phyloP scores from a whole-genome alignment of 805 yeast species.

The Crinitomyces ghanaensis region DNA sequence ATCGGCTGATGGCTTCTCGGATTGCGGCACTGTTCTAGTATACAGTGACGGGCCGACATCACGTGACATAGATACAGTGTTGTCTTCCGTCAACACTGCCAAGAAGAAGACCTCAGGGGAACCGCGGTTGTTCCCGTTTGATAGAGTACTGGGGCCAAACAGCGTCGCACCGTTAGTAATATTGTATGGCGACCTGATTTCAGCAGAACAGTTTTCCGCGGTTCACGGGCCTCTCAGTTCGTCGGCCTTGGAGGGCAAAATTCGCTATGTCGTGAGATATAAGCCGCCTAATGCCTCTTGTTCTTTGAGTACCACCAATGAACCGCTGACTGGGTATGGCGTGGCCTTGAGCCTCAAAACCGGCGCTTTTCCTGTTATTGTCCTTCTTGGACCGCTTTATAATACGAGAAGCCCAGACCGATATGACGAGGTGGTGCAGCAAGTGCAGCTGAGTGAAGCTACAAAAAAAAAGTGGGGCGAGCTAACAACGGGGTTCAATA shows the following conservation, averaged over 20 bases:
- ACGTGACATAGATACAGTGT: conserved; percentile 64
- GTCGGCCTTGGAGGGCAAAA: conserved; percentile 51
- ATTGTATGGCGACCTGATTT: conserved; percentile 54
- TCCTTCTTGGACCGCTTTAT: no score
- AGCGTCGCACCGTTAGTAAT: conserved; percentile 41
- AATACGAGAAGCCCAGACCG: no score
- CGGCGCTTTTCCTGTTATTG: conserved; percentile 55
- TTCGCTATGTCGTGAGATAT: conserved; percentile 69
- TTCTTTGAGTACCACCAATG: no score
- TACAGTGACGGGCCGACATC: conserved; percentile 43
- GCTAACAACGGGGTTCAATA: no score
- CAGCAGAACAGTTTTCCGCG: conserved; percentile 37
- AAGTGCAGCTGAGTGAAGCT: no score
- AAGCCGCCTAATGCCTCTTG: no score
- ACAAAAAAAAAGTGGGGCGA: no score
- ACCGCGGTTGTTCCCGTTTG: conserved; percentile 35
- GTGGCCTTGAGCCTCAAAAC: conserved; percentile 53
- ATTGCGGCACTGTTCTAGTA: conserved; percentile 37
- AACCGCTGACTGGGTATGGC: conserved; percentile 45
- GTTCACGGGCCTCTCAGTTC: conserved; percentile 50
- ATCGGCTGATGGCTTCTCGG: conserved; percentile 22
- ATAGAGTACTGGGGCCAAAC: conserved; percentile 49
- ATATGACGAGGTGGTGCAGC: no score
- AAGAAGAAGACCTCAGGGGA: conserved; percentile 23
- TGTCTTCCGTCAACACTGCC: conserved; percentile 58